These are phyloP conservation scores for Madurella fahalii DNA, from an alignment of 2,329 filamentous ascomycete genomes.

Conservation along the genomic window DNA sequence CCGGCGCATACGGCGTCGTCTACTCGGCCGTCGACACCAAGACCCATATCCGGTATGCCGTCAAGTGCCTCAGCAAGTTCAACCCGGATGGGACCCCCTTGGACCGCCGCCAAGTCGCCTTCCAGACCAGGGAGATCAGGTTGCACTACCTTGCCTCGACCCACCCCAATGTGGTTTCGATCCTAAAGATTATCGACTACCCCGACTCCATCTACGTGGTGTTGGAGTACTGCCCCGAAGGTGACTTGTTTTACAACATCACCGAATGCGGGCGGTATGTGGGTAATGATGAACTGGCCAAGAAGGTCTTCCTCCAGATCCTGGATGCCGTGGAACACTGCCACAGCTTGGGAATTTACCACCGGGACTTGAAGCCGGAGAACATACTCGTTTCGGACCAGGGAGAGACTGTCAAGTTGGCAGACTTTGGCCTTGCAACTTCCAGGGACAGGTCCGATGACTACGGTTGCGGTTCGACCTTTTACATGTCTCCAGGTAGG, in stretches of 20 bases:
- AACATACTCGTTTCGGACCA: conserved; percentile 91
- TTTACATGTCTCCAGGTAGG: conserved; percentile 99
- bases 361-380: conserved; percentile 96
- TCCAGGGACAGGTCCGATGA: conserved; percentile 80
- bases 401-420: conserved; percentile 87
- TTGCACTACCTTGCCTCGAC: conserved; percentile 85
- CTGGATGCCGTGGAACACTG: conserved; percentile 95
- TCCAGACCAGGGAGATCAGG: conserved; percentile 89
- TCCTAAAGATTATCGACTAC: conserved; percentile 90
- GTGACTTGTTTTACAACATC: conserved; percentile 95
- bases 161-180: conserved; percentile 88
- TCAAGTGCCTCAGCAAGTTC: conserved; percentile 94
- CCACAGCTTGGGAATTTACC: conserved; percentile 90
- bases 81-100: conserved; percentile 66
- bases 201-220: conserved; percentile 93
- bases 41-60: conserved; percentile 79
- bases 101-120: conserved; percentile 80
- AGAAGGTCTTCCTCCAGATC: conserved; percentile 87
- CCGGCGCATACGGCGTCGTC: conserved; percentile 94
- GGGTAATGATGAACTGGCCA: conserved; percentile 84
- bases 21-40: conserved; percentile 84
- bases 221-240: conserved; percentile 94
- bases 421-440: conserved; percentile 94
- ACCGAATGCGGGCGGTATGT: conserved; percentile 92
- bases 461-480: conserved; percentile 96